Base-by-base conservation (phyloP, 495 filamentous ascomycete genomes). In the Lasiosphaeria hispida region DNA sequence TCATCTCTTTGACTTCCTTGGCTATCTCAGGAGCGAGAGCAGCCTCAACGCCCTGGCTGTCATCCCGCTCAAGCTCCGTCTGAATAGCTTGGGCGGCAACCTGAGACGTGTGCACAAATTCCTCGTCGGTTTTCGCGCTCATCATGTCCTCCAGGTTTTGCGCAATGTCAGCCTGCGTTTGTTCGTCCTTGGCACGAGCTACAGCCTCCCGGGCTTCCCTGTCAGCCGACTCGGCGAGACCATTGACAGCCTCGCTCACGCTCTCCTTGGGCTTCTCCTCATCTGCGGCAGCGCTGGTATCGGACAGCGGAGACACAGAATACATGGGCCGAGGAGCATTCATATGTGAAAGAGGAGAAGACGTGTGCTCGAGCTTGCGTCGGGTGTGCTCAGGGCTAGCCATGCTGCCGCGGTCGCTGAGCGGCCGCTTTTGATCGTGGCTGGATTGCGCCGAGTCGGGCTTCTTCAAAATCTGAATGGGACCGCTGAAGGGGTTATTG, bases 241-340 rank as follows among this genome's bases (percentile, higher is more conserved):
- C 85, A 37, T 75, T 82, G 33, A 92, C 77, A 11, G 90, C 88
- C 9, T 89, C 82, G 34, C 86, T 77, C 5, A 95, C 88, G 35
- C 83, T 89, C 68, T 88, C 85, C 33, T 77, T 82, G 49, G 80
- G 72, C 36, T 74, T 76, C 0, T 77, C 64, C 36, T 36, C 47
- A 34, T 60, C 52, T n/a, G 34, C 36, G 5, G 14, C 58, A 14
- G 50, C 56, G 41, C 42, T 39, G 7, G 56, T 36, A 37, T 61
- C 63, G 2, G 63, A 60, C 6, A 57, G 23, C 5, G 65, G 65
- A 38, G 67, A 63, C 14, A 58, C 45, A 48, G 42, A 40, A 39
- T 39, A 47, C 3, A 47, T 17, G 4, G 55, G 41, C 14, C 54
- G 55, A 17, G 61, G 35, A 9, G 55, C 58, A 41, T 54, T 54